phyloP scores from a whole-genome alignment of 371 early-diverging fungal genomes.

The Mucor velutinosus region DNA sequence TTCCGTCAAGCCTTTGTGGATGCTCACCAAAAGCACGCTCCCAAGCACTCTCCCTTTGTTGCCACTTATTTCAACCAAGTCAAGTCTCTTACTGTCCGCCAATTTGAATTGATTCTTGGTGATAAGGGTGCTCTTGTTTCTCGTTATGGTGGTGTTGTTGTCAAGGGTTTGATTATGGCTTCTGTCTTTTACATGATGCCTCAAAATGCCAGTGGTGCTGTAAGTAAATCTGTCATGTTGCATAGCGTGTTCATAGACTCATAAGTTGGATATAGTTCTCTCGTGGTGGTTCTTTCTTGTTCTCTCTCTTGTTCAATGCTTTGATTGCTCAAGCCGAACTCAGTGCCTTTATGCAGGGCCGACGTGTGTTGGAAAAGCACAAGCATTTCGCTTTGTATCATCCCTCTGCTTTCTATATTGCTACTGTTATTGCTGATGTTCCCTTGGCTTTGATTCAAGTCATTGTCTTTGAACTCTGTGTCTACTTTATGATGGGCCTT shows the following conservation, averaged over 20 bases:
- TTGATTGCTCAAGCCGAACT: constrained; percentile 63
- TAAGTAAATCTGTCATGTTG: neutral
- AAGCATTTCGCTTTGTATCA: constrained; percentile 69
- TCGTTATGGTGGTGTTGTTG: constrained; percentile 60
- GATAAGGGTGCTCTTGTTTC: constrained; percentile 56
- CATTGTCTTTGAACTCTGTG: constrained; percentile 37
- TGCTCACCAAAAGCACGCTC: constrained; percentile 60
- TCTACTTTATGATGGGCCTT: constrained; percentile 65
- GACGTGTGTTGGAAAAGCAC: constrained; percentile 70
- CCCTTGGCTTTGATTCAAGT: constrained; percentile 51
- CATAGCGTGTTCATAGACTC: neutral
- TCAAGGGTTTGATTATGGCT: constrained; percentile 73
- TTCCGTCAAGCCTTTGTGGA: constrained; percentile 61
- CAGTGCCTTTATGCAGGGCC: constrained; percentile 61
- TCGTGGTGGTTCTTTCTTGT: constrained; percentile 74
- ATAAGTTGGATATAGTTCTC: constrained; percentile 40
- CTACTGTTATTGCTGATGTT: constrained; percentile 56
- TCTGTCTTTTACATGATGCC: constrained; percentile 69
- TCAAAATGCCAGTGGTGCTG: constrained; percentile 51
- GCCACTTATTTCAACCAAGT: constrained; percentile 68
- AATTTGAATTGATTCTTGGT: constrained; percentile 60
- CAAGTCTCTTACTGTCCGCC: constrained; percentile 63
- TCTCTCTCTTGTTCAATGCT: constrained; percentile 63
- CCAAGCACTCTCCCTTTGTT: constrained; percentile 60
- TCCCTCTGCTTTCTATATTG: constrained; percentile 64